A percentile compares a stretch with the other conserved stretches of the same genome.
phyloP scores from a whole-genome alignment of 169 alveolate genomes.

The Theileria sp. region DNA sequence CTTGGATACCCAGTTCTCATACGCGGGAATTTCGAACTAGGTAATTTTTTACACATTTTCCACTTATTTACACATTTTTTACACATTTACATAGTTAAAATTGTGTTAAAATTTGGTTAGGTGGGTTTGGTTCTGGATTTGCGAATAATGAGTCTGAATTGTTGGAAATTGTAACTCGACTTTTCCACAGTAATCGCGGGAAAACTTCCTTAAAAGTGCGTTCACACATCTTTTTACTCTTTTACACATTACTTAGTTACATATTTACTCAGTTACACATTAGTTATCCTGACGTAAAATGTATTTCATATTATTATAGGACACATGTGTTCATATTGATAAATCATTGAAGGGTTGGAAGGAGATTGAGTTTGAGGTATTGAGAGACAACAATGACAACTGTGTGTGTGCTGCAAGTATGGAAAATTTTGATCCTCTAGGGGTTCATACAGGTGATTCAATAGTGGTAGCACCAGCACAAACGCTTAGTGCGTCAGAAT shows the following conservation, averaged over 20 bases:
- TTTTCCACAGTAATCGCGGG: conserved; percentile 66
- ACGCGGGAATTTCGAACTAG: conserved; percentile 79
- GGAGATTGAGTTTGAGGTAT: conserved; percentile 86
- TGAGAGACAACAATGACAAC: conserved; percentile 84
- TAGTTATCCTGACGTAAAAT: too few relatives aligned
- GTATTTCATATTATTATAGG: neutral
- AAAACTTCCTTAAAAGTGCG: neutral
- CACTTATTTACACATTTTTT: too few relatives aligned
- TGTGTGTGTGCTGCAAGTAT: conserved; percentile 86
- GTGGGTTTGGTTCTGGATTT: conserved; percentile 83
- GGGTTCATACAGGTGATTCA: conserved; percentile 91
- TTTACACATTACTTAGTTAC: too few relatives aligned
- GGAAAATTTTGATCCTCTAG: conserved; percentile 89
- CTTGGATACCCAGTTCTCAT: conserved; percentile 87
- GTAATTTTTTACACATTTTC: neutral
- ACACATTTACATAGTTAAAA: neutral
- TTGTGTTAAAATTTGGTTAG: conserved; percentile 9
- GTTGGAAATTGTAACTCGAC: conserved; percentile 62
- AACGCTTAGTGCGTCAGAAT: conserved; percentile 83
- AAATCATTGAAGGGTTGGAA: conserved; percentile 86
- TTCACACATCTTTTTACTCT: neutral
- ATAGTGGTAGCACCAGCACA: conserved; percentile 89
- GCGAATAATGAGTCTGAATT: conserved; percentile 79
- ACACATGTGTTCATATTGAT: conserved; percentile 81
- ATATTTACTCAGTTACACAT: neutral